Base-by-base conservation (phyloP, 75 land plant genomes). In the Sequoiadendron giganteum region DNA sequence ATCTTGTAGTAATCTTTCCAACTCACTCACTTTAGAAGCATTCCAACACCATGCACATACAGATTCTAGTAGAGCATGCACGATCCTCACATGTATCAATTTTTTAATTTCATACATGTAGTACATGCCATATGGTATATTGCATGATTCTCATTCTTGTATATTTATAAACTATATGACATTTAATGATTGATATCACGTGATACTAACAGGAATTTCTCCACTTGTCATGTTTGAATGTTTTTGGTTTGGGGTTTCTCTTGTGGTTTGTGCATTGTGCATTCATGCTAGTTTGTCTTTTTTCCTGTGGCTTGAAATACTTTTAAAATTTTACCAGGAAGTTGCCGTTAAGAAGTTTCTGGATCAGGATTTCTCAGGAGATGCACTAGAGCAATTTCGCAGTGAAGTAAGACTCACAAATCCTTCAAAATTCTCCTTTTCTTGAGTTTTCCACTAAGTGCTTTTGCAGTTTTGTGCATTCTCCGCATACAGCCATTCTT, bases 281-380 rank as follows among this genome's bases (percentile, higher is more conserved):
- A 49, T 75, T 75, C 13, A 10, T 75, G 39, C 77, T 75, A 9
- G 32, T 13, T 75, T 47, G 14, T n/a, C 14, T 82, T 45, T 82
- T 82, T 82, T 28, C 52, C 47, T 25, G 15, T 28, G 84, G 15
- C 16, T 82, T 8, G 10, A 82, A 43, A 82, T 82, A 28, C 10
- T 47, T 47, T n/a, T 82, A n/a, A 82, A 81, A 47, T 34, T 47
- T n/a, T 49, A 82, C 30, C 94, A 98, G 99, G 99, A 98, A 88
- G 98, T 98, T 89, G 99, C 99, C 42, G 97, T 98, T 61, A 98
- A 98, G 90, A 97, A 94, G 87, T 98, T 98, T 58, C 86, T 98
- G 49, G 95, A 92, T 83, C 99, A 98, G 87, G 97, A 98, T 87
- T 91, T 98, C 40, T 92, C 95, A 58, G 96, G 96, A 81, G 96